Evolutionary conservation across 768 basidiomycete genomes (phyloP).

Genomic region (Tylopilus sp.): DNA sequence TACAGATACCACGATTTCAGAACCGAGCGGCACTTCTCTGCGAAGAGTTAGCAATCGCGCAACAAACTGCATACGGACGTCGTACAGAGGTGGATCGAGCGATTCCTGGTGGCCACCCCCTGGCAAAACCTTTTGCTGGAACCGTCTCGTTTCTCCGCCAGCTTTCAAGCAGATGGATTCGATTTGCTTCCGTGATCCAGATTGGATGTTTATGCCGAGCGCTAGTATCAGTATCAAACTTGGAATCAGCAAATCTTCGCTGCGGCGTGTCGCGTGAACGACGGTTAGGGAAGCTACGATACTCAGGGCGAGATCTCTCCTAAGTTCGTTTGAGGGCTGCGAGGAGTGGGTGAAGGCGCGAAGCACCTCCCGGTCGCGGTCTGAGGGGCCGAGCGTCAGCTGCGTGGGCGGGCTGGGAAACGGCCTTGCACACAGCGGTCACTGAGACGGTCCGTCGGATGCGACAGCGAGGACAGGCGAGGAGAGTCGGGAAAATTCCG

Average conservation of each 20-base stretch:
- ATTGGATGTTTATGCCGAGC: not conserved
- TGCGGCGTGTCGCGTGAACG: no score
- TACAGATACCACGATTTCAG: not conserved
- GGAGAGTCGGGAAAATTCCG: no score
- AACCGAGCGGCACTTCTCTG: not conserved
- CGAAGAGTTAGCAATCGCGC: not conserved
- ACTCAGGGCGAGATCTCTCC: no score
- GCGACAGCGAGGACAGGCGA: not conserved
- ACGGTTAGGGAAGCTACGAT: no score
- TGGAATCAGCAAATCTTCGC: no score
- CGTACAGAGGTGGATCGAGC: not conserved
- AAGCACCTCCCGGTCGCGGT: no score
- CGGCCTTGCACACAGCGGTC: not conserved
- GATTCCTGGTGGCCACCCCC: not conserved
- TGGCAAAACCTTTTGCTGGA: not conserved
- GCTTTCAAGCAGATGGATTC: not conserved
- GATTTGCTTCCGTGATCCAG: not conserved
- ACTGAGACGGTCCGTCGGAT: not conserved
- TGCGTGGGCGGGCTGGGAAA: not conserved
- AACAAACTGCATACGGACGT: not conserved
- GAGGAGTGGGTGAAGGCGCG: not conserved
- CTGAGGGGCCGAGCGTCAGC: no score
- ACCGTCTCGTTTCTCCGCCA: not conserved
- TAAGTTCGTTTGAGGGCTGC: not conserved
- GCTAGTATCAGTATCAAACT: no score